Conservation (phyloP, 2,329 filamentous ascomycete genomes). For the Aspergillus sp. region DNA sequence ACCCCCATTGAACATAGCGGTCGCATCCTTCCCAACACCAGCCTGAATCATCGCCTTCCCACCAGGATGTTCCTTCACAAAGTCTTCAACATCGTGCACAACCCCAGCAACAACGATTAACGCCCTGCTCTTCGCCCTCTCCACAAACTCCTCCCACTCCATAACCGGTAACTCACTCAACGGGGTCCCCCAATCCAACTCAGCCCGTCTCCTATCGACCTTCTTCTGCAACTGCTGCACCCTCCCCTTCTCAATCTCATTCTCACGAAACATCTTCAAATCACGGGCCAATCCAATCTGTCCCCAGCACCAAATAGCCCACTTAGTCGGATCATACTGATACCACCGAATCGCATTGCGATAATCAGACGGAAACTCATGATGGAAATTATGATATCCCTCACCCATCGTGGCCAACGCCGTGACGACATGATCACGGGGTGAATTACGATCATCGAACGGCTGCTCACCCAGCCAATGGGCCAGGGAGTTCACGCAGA, state of each 20-base stretch:
- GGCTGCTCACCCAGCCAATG: conserved; percentile 46
- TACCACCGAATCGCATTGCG: conserved; percentile 21
- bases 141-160: conserved; percentile 17
- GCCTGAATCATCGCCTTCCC: conserved; percentile 10
- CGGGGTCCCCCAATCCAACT: conserved; percentile 16
- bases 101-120: conserved; percentile 16
- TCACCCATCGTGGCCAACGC: conserved; percentile 17
- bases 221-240: conserved; percentile 19
- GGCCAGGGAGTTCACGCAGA: conserved; percentile 78
- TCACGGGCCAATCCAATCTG: conserved; percentile 16
- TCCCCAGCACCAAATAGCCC: conserved; percentile 20
- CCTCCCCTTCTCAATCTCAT: conserved; percentile 21
- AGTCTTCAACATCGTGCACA: conserved; percentile 17
- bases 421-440: conserved; percentile 17
- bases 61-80: conserved; percentile 19
- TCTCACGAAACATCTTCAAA: conserved; percentile 13
- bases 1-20: conserved; percentile 18
- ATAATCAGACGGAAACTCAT: conserved; percentile 22
- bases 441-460: conserved; percentile 19
- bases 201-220: conserved; percentile 2
- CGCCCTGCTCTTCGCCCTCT: not conserved
- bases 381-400: conserved; percentile 25
- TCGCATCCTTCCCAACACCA: conserved; percentile 17
- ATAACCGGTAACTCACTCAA: conserved; percentile 12
- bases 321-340: conserved; percentile 22